These are phyloP conservation scores for Globisporangium echinulatum DNA, from an alignment of 352 stramenopile genomes.

Conservation along the genomic window DNA sequence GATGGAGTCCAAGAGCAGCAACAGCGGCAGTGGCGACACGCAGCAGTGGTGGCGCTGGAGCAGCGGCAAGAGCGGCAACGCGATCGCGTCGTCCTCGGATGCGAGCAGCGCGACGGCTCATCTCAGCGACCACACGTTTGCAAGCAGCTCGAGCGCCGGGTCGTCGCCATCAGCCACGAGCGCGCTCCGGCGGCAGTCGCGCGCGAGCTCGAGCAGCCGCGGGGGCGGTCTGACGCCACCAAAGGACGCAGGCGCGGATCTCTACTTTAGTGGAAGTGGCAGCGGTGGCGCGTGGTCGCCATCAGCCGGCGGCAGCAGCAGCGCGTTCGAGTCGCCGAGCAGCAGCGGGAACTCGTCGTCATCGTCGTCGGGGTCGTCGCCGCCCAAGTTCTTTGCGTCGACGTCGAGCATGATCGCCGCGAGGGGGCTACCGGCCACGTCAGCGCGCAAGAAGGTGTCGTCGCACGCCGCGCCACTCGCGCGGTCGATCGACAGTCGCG, in stretches of 20 bases:
- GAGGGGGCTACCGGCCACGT: slow-evolving; percentile 2
- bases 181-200: slow-evolving; percentile 38
- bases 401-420: slow-evolving; percentile 11
- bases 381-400: slow-evolving; percentile 23
- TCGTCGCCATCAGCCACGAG: slow-evolving; percentile 17
- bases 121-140: slow-evolving; percentile 14
- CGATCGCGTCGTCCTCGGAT: slow-evolving; percentile 48
- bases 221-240: background rate
- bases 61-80: slow-evolving; percentile 56
- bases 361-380: slow-evolving; percentile 5
- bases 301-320: background rate
- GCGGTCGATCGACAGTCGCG: background rate
- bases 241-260: slow-evolving; percentile 4
- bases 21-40: slow-evolving; percentile 17
- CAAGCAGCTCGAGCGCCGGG: slow-evolving; percentile 13
- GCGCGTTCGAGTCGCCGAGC: slow-evolving; percentile 9
- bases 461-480: background rate
- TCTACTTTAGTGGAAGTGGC: no score
- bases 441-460: slow-evolving; percentile 8
- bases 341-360: slow-evolving; percentile 3
- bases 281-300: slow-evolving; percentile 5
- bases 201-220: slow-evolving; percentile 18
- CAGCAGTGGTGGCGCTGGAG: slow-evolving; percentile 70
- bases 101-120: background rate
- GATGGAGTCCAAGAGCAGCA: slow-evolving; percentile 26